Conservation (phyloP, 257 asterid species). For the Rehmannia glutinosa region DNA sequence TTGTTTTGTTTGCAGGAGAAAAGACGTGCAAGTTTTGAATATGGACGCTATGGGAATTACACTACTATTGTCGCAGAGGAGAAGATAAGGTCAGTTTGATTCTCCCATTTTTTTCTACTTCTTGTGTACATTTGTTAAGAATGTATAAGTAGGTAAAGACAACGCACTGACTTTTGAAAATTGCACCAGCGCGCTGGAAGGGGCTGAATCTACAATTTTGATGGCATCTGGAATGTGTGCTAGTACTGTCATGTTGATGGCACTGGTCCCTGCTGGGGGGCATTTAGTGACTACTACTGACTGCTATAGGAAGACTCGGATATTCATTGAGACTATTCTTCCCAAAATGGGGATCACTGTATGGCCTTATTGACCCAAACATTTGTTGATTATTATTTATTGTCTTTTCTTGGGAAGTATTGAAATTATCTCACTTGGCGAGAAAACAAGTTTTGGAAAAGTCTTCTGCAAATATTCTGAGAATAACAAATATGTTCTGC, state of each 20-base stretch:
- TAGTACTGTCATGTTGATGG: constrained; percentile 73
- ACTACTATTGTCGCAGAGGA: constrained; percentile 74
- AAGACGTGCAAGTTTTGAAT: constrained; percentile 64
- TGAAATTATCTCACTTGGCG: neutral
- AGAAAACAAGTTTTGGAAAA: neutral
- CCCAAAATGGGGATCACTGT: constrained; percentile 91
- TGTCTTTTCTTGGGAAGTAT: neutral
- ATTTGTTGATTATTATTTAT: neutral
- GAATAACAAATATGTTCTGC: neutral
- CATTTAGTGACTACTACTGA: constrained; percentile 89
- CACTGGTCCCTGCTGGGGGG: constrained; percentile 91
- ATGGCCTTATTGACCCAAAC: constrained; percentile 23
- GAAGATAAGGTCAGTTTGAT: constrained; percentile 63
- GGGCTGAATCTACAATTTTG: constrained; percentile 79
- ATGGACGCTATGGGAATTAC: constrained; percentile 84
- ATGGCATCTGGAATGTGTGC: constrained; percentile 94
- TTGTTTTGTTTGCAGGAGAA: constrained; percentile 55
- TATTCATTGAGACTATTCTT: constrained; percentile 76
- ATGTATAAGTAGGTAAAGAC: neutral
- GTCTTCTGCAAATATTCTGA: neutral
- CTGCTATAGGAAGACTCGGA: constrained; percentile 84
- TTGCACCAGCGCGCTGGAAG: constrained; percentile 81
- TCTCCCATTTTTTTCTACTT: neutral
- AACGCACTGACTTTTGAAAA: neutral
- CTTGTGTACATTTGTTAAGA: neutral